Evolutionary conservation across 768 basidiomycete genomes (phyloP).

Genomic region (Lentinula lateritia): DNA sequence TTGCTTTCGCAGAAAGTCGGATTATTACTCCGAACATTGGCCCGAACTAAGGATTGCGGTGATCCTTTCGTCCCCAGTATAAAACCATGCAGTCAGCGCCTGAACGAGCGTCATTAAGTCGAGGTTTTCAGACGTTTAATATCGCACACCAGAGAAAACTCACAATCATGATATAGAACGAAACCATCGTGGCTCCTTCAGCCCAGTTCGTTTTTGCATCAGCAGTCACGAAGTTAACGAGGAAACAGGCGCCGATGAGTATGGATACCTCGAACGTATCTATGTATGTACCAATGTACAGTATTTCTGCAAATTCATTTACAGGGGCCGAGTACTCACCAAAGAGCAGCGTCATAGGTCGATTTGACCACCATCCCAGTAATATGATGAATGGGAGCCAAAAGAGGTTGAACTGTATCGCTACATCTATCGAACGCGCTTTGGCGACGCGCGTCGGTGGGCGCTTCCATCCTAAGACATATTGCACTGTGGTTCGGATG

Average conservation of each 20-base stretch:
- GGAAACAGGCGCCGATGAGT: conserved; percentile 62
- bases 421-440: conserved; percentile 67
- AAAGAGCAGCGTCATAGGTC: conserved; percentile 61
- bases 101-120: not conserved
- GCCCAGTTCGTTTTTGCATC: conserved; percentile 76
- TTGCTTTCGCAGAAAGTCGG: no score
- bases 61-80: not conserved
- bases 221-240: conserved; percentile 77
- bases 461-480: conserved; percentile 31
- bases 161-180: conserved; percentile 64
- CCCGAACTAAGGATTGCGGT: not conserved
- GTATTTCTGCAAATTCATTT: not conserved
- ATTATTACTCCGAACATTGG: not conserved
- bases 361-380: conserved; percentile 60
- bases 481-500: conserved; percentile 22
- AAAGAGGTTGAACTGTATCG: conserved; percentile 71
- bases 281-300: conserved; percentile 14
- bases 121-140: not conserved
- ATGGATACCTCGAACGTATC: conserved; percentile 67
- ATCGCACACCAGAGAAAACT: not conserved
- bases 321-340: conserved; percentile 30
- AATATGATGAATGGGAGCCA: conserved; percentile 74
- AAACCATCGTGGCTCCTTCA: conserved; percentile 60
- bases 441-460: conserved; percentile 45
- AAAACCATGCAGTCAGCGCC: conserved; percentile 6